phyloP scores from a whole-genome alignment of 2,329 filamentous ascomycete species.

The Pseudocercospora macadamiae region DNA sequence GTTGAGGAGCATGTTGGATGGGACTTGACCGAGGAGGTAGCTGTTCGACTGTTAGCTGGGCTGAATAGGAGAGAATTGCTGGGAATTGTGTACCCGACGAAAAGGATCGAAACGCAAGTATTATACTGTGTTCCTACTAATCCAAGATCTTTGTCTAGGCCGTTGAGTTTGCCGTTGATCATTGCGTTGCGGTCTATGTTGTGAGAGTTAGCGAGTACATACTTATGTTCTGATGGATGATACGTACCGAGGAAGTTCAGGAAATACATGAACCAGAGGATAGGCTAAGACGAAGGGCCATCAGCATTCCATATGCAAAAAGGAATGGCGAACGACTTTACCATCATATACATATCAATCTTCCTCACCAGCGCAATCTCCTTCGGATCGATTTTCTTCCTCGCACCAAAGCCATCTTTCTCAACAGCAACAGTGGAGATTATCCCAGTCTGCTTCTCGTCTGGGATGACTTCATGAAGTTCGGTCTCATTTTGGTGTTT shows the following conservation, averaged over 20 bases:
- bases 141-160: slow-evolving; percentile 24
- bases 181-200: slow-evolving; percentile 25
- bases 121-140: slow-evolving; percentile 16
- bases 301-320: no score
- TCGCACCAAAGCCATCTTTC: slow-evolving; percentile 13
- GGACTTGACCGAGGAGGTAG: slow-evolving; percentile 7
- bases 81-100: slow-evolving; percentile 19
- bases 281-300: background rate
- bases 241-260: slow-evolving; percentile 27
- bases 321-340: no score
- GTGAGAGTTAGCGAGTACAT: no score
- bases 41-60: no score
- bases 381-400: slow-evolving; percentile 15
- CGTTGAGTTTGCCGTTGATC: slow-evolving; percentile 23
- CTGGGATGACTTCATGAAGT: slow-evolving; percentile 10
- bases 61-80: no score
- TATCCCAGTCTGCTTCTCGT: background rate
- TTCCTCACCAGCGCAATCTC: slow-evolving; percentile 15
- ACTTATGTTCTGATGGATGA: no score
- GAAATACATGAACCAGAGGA: slow-evolving; percentile 21
- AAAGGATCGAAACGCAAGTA: slow-evolving; percentile 13
- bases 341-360: slow-evolving; percentile 15
- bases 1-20: slow-evolving; percentile 17
- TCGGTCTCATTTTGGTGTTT: slow-evolving; percentile 3
- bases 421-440: slow-evolving; percentile 10